phyloP scores from a whole-genome alignment of 164 flowering plant genomes.

The Vitis labrusca region DNA sequence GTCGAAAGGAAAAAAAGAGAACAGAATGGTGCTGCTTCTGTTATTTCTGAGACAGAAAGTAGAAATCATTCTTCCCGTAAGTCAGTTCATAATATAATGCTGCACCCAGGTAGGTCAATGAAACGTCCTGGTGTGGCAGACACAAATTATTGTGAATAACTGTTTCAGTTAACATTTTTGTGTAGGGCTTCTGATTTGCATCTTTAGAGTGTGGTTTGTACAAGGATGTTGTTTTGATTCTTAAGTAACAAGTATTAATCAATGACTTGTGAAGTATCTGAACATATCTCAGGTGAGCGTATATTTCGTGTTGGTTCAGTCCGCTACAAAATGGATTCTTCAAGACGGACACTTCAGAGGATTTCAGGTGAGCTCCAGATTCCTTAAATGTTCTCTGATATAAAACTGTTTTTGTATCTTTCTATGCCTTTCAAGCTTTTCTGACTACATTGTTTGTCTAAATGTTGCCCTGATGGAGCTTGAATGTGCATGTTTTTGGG shows the following conservation, averaged over 20 bases:
- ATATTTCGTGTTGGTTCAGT: constrained; percentile 76
- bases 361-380: constrained; percentile 59
- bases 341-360: constrained; percentile 75
- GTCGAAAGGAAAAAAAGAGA: constrained; percentile 65
- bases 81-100: constrained; percentile 39
- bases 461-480: neutral
- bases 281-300: constrained; percentile 64
- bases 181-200: neutral
- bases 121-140: constrained; percentile 34
- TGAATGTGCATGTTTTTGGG: neutral
- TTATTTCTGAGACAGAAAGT: constrained; percentile 25
- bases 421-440: neutral
- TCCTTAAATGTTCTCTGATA: neutral
- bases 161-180: neutral
- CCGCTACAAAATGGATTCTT: constrained; percentile 86
- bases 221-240: neutral
- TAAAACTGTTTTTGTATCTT: neutral
- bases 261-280: neutral
- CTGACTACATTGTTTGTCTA: neutral
- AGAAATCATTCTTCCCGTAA: constrained; percentile 52
- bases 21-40: constrained; percentile 34
- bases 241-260: neutral
- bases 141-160: constrained; percentile 1
- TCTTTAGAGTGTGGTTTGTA: neutral
- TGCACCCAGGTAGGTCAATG: constrained; percentile 40